phyloP scores from a whole-genome alignment of 2,329 filamentous ascomycete genomes.

The Fusarium nisikadoi region DNA sequence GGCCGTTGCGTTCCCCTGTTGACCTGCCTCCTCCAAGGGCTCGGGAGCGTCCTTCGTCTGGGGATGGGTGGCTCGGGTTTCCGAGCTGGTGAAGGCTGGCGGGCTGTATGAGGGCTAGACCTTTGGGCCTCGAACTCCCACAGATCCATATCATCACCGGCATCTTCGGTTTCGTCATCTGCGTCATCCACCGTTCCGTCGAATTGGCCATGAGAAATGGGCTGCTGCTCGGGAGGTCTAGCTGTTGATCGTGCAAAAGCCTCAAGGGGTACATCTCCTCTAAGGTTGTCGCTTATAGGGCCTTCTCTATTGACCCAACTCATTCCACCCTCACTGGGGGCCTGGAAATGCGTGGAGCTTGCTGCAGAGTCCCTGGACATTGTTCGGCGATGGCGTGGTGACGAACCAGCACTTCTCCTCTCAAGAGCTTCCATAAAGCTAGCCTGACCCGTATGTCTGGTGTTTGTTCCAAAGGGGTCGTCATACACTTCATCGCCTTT shows the following conservation, averaged over 20 bases:
- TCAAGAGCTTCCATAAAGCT: conserved; percentile 50
- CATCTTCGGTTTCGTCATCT: conserved; percentile 32
- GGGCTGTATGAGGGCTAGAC: conserved; percentile 50
- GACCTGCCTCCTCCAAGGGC: conserved; percentile 52
- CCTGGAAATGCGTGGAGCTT: conserved; percentile 49
- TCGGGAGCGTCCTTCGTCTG: conserved; percentile 47
- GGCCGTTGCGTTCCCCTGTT: conserved; percentile 37
- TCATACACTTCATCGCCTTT: conserved; percentile 33
- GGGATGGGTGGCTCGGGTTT: conserved; percentile 33
- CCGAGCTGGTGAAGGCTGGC: conserved; percentile 46
- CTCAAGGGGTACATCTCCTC: conserved; percentile 50
- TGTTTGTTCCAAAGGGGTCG: conserved; percentile 46
- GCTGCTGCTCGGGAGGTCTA: background rate
- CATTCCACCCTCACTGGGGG: conserved; percentile 53
- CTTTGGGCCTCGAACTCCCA: conserved; percentile 69
- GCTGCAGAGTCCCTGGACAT: conserved; percentile 43
- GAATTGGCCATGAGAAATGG: conserved; percentile 14
- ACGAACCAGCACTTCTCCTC: conserved; percentile 36
- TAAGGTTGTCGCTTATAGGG: conserved; percentile 50
- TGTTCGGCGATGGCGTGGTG: conserved; percentile 19
- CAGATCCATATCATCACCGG: conserved; percentile 61
- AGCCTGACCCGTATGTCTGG: conserved; percentile 44
- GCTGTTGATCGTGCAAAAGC: conserved; percentile 36
- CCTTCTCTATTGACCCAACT: conserved; percentile 56
- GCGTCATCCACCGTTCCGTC: conserved; percentile 33